These are phyloP conservation scores for Strobilomyces dryophilus DNA, from an alignment of 768 basidiomycete species.

Conservation along the genomic window DNA sequence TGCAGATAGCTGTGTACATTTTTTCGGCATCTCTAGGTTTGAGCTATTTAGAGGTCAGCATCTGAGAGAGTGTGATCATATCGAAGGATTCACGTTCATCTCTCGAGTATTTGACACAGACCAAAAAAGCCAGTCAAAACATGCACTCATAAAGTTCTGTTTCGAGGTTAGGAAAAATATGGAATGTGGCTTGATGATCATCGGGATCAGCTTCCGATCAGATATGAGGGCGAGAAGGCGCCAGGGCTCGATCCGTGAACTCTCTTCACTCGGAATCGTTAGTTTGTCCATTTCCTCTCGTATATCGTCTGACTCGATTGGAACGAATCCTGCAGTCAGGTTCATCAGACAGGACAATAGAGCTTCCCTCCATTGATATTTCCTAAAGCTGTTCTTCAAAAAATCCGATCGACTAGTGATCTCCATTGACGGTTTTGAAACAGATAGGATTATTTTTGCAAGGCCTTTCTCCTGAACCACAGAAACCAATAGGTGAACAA, in stretches of 20 bases:
- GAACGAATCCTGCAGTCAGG: neutral
- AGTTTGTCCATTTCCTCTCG: neutral
- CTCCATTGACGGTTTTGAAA: too few species aligned
- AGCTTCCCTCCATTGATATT: conserved; percentile 5
- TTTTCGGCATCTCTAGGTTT: neutral
- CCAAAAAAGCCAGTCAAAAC: neutral
- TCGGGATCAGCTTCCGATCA: neutral
- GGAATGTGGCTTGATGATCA: neutral
- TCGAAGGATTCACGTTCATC: fast-evolving
- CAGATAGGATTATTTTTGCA: too few species aligned
- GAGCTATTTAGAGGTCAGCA: neutral
- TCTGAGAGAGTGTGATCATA: neutral
- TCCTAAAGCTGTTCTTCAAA: conserved; percentile 1
- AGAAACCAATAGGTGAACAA: too few species aligned
- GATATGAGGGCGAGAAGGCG: neutral
- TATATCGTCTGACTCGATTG: neutral
- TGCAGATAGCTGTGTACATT: neutral
- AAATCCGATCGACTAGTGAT: neutral
- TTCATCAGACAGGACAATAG: neutral
- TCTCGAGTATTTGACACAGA: neutral
- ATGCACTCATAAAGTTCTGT: neutral
- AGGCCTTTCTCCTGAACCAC: too few species aligned
- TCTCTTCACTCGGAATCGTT: neutral
- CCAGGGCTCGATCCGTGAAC: neutral
- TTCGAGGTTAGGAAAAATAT: conserved; percentile 7